These are phyloP conservation scores for Colletotrichum limetticola DNA, from an alignment of 2,329 filamentous ascomycete genomes.

Conservation along the genomic window DNA sequence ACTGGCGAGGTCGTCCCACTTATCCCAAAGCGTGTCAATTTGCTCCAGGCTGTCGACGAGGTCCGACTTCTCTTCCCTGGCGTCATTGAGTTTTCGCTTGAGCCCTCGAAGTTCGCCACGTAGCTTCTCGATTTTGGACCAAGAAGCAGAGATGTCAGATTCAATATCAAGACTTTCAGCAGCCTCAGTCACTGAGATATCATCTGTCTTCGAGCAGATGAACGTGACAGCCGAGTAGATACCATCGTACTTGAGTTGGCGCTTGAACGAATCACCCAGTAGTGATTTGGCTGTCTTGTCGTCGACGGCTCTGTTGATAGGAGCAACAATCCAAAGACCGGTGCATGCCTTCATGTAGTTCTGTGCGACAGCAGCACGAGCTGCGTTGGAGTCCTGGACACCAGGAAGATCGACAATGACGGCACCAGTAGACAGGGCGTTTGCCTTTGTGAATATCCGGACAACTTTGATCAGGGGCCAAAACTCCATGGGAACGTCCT, in stretches of 20 bases:
- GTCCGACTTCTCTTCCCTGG: conserved; percentile 22
- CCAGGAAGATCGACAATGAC: conserved; percentile 64
- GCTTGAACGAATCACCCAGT: conserved; percentile 66
- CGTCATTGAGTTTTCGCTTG: conserved; percentile 35
- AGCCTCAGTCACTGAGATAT: conserved; percentile 56
- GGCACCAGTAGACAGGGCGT: conserved; percentile 47
- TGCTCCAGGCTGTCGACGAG: conserved; percentile 36
- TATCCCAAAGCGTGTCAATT: conserved; percentile 36
- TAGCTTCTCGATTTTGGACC: conserved; percentile 40
- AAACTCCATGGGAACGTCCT: conserved; percentile 41
- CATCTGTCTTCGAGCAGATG: conserved; percentile 73
- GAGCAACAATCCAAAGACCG: conserved; percentile 71
- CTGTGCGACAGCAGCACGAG: conserved; percentile 66
- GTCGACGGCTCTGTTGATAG: conserved; percentile 69
- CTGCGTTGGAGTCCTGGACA: conserved; percentile 69
- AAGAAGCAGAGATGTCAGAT: conserved; percentile 45
- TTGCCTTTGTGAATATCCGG: conserved; percentile 47
- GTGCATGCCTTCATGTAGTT: conserved; percentile 71
- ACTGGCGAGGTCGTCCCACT: conserved; percentile 37
- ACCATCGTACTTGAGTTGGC: conserved; percentile 69
- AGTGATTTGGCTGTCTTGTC: conserved; percentile 68
- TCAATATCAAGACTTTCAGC: conserved; percentile 45
- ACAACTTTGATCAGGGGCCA: conserved; percentile 67
- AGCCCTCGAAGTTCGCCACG: conserved; percentile 35
- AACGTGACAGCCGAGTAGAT: conserved; percentile 66